phyloP scores from a whole-genome alignment of 495 filamentous ascomycete genomes.

The Lineolata rhizophorae region DNA sequence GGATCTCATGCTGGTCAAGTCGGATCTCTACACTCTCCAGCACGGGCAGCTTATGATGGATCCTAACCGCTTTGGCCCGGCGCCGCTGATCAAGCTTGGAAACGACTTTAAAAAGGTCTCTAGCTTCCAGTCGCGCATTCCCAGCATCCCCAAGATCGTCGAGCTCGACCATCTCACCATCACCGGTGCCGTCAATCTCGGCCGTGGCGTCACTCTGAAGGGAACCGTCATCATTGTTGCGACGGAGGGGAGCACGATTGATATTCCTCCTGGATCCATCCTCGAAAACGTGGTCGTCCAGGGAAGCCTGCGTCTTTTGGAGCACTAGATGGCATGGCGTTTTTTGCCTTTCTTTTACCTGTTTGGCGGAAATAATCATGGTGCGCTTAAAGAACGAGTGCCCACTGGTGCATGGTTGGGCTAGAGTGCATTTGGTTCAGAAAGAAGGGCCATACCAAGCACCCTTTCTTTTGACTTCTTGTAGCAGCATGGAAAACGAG shows the following conservation, averaged over 20 bases:
- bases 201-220: slow-evolving; percentile 85
- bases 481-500: no score
- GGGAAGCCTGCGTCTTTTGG: slow-evolving; percentile 82
- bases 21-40: slow-evolving; percentile 97
- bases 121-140: slow-evolving; percentile 95
- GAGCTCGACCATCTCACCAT: slow-evolving; percentile 97
- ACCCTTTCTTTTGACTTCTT: no score
- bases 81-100: slow-evolving; percentile 98
- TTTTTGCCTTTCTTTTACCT: no score
- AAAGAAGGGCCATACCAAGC: no score
- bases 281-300: slow-evolving; percentile 99
- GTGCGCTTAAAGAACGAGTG: no score
- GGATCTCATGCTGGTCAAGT: slow-evolving; percentile 98
- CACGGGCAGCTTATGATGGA: slow-evolving; percentile 96
- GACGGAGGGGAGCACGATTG: slow-evolving; percentile 92
- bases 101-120: slow-evolving; percentile 99
- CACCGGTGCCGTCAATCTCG: slow-evolving; percentile 89
- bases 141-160: slow-evolving; percentile 90
- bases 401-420: no score
- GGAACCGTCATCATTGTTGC: slow-evolving; percentile 99
- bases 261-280: slow-evolving; percentile 87
- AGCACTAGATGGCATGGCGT: slow-evolving; percentile 61
- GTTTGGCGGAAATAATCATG: no score
- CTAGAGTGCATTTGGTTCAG: no score
- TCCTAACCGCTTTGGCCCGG: slow-evolving; percentile 85